Percentiles rank a stretch among this genome's conserved stretches.
phyloP scores from a whole-genome alignment of 1,139 yeast species.

The Pichia sp. region DNA sequence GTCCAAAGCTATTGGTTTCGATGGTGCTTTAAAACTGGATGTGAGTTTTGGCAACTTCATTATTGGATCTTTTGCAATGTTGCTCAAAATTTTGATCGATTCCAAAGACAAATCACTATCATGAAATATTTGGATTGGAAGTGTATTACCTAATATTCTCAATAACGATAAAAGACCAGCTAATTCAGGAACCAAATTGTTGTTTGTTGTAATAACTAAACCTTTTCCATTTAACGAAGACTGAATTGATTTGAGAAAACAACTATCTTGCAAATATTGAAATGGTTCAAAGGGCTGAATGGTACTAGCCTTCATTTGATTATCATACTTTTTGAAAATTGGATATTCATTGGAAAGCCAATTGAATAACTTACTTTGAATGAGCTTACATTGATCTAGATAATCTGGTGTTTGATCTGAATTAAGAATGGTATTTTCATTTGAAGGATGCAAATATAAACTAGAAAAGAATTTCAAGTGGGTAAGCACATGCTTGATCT shows the following conservation, averaged over 20 bases:
- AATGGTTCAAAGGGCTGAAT: conserved; percentile 2
- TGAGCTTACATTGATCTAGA: too few species aligned
- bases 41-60: conserved; percentile 24
- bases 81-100: conserved; percentile 22
- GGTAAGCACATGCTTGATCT: conserved; percentile 17
- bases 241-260: conserved; percentile 35
- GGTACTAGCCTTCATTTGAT: conserved; percentile 9
- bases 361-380: conserved; percentile 14
- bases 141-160: conserved; percentile 36
- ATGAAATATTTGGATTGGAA: conserved; percentile 50
- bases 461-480: conserved; percentile 21
- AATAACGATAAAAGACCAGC: conserved; percentile 37
- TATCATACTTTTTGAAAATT: conserved; percentile 16
- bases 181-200: conserved; percentile 37
- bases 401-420: too few species aligned
- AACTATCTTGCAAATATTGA: conserved; percentile 9
- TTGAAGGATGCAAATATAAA: conserved; percentile 14
- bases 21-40: conserved; percentile 13
- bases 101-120: conserved; percentile 30
- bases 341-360: conserved; percentile 24
- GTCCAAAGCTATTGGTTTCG: conserved; percentile 29
- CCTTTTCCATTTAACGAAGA: conserved; percentile 38
- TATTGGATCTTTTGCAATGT: conserved; percentile 30
- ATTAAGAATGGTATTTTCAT: neutral
- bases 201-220: conserved; percentile 41